Base-by-base conservation (phyloP, 352 stramenopile genomes). In the Globisporangium ultimum region DNA sequence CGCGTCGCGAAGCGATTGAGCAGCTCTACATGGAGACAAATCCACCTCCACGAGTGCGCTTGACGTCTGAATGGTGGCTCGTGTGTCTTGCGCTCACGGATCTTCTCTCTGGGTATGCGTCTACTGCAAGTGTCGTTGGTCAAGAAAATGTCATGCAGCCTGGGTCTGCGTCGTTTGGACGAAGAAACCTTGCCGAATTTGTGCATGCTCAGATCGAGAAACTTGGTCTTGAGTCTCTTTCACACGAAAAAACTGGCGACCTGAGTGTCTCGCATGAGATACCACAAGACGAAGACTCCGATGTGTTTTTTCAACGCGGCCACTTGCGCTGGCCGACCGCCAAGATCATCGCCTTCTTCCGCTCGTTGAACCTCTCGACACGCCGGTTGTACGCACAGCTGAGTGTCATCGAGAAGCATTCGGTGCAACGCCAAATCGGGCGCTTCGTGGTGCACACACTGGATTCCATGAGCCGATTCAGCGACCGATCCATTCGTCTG, bases 341-440 rank as follows among this genome's bases (percentile, higher is more conserved):
- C 15, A 46, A 53, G 9, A 61, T 73, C 10, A 50, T 65, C 14
- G 38, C 48, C 1, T 76, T 67, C 41, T 55, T 71, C n/a, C 68
- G 65, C 15, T 67, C 61, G 46, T 58, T 71, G 2, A 75, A 75
- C 46, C 52, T 72, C 9, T 75, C 64, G 1, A 72, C 60, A 5
- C 64, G 67, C 2, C 67, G 64, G 10, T 36, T 72, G 20, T 67
- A 72, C 40, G 17, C 32, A 0, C 56, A 75, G 6, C 49, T 69
- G 17, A 42, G 18, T 8, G 46, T 40, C 2, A 57, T 62, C 6
- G 38, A 48, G 49, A 66, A 17, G 24, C 47, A 17, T 50, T 18
- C 2, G 9, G 58, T 52, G 8, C 59, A 69, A 32, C 59, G 58
- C 13, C 28, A 56, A n/a, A 48, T 69, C 22, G 53, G 54, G 3